phyloP scores from a whole-genome alignment of 345 rosid species.

The Arabis alpina region DNA sequence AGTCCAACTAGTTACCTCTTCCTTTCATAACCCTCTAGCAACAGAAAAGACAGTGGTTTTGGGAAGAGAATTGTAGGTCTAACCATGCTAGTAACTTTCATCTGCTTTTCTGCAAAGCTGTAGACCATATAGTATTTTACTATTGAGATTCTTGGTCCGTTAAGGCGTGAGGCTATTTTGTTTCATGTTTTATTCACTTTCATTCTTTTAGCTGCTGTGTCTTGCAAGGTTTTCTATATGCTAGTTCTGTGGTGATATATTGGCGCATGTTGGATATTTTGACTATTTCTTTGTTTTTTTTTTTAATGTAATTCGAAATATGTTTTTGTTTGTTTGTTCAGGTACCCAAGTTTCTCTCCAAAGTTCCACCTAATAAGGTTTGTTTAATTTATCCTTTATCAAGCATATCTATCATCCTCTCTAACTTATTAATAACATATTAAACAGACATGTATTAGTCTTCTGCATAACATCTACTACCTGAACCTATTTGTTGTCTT shows the following conservation, averaged over 20 bases:
- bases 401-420: slow-evolving; percentile 13
- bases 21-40: slow-evolving; percentile 12
- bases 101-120: slow-evolving; percentile 13
- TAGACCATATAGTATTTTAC: neutral
- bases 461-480: slow-evolving; percentile 23
- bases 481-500: neutral
- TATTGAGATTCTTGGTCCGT: slow-evolving; percentile 11
- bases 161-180: slow-evolving; percentile 29
- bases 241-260: slow-evolving; percentile 18
- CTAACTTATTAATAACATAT: slow-evolving; percentile 5
- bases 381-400: slow-evolving; percentile 22
- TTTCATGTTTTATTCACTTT: slow-evolving; percentile 17
- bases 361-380: slow-evolving; percentile 66
- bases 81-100: slow-evolving; percentile 26
- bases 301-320: neutral
- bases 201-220: slow-evolving; percentile 25
- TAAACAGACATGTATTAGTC: slow-evolving; percentile 4
- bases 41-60: slow-evolving; percentile 15
- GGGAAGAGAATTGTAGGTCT: slow-evolving; percentile 25
- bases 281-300: neutral
- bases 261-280: slow-evolving; percentile 11
- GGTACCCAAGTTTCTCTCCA: slow-evolving; percentile 45
- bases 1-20: slow-evolving; percentile 7
- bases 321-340: slow-evolving; percentile 19
- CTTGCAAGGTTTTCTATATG: neutral